Base-by-base conservation (phyloP, 2,329 filamentous ascomycete species). In the Cladophialophora immunda region DNA sequence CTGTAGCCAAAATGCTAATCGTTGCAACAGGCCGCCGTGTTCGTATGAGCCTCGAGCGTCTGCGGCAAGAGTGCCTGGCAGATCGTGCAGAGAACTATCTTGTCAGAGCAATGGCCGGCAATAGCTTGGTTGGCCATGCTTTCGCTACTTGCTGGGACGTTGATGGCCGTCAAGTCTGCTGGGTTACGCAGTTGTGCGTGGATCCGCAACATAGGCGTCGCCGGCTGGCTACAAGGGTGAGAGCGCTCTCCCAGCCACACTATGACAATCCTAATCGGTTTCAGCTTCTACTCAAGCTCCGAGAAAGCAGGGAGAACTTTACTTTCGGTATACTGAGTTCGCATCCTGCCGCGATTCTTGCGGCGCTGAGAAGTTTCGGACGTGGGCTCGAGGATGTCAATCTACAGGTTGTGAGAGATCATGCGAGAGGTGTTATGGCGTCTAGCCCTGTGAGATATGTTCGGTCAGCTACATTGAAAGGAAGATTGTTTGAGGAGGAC, bases 181-280 rank as follows among this genome's bases (percentile, higher is more conserved):
- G 52, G 60, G 29, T 62, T 30, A 62, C 60, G 22, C 60, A 62
- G 52, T 36, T 62, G 15, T 62, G 60, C 60, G 27, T 62, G 29
- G 50, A 62, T 29, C 60, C 9, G 11, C 27, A 45, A 27, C 47
- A 55, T 29, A 29, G 60, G 17, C 50, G 60, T 38, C 60, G 55
- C 13, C 8, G 59, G 36, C 32, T 62, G 45, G 47, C 59, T 29
- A 62, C 60, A 27, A 55, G 50, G 41, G 60, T 62, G 22, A 56
- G 60, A 27, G 1, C 17, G 17, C 36, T 41, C 30, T 45, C n/a
- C 38, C 15, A n/a, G 11, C 15, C 27, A 25, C 22, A 27, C 22
- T 13, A 50, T 13, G 11, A 27, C 19, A 27, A 27, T 15, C 45
- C 6, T 0, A 27, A 25, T 25, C 45, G 13, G 8, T 27, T 3